Percentiles rank a stretch among this genome's conserved stretches.
phyloP scores from a whole-genome alignment of 345 rosid genomes.

The Syzygium oleosum region DNA sequence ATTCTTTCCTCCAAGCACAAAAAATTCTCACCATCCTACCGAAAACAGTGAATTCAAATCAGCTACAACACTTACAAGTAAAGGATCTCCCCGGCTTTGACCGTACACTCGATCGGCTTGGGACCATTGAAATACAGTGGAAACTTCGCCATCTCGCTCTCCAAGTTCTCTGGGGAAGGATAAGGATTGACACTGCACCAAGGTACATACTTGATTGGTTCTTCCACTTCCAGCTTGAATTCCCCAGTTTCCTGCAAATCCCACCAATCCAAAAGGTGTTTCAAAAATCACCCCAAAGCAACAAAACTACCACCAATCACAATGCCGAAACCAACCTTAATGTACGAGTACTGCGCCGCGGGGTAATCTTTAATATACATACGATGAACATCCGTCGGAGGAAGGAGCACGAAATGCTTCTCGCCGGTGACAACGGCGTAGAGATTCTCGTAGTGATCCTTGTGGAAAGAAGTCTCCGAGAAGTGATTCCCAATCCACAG shows the following conservation, averaged over 20 bases:
- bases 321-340: constrained; percentile 10
- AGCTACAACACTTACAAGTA: constrained; percentile 54
- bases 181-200: constrained; percentile 86
- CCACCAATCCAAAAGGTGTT: background rate
- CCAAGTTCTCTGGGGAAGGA: constrained; percentile 36
- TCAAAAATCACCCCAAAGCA: background rate
- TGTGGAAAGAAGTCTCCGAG: constrained; percentile 76
- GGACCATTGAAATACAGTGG: constrained; percentile 77
- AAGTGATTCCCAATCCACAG: constrained; percentile 78
- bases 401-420: constrained; percentile 76
- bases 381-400: constrained; percentile 81
- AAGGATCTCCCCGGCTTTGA: constrained; percentile 78
- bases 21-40: background rate
- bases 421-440: constrained; percentile 80
- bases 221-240: constrained; percentile 55
- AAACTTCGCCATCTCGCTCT: constrained; percentile 40
- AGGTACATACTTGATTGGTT: constrained; percentile 51
- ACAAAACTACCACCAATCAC: background rate
- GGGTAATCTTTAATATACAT: constrained; percentile 63
- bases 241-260: constrained; percentile 34
- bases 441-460: constrained; percentile 87
- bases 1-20: background rate
- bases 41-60: background rate
- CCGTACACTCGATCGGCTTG: constrained; percentile 57
- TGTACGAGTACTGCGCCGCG: constrained; percentile 51